Conservation (phyloP, 768 basidiomycete species). For the Lepiota brunneoincarnata region DNA sequence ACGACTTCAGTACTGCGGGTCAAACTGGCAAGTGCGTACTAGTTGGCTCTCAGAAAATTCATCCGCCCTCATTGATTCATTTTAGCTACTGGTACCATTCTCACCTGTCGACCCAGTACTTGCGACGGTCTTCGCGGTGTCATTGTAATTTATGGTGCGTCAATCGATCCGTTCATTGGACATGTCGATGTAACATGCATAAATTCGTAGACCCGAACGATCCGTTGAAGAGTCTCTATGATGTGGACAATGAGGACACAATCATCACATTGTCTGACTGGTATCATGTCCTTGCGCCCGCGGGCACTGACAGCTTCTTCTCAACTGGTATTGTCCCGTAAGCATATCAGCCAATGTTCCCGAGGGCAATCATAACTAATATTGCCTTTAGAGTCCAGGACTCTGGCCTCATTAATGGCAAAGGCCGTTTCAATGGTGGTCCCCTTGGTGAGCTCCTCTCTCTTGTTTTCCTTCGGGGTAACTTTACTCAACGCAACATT, state of each 20-base stretch:
- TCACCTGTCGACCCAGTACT: slow-evolving; percentile 21
- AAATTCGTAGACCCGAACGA: slow-evolving; percentile 10
- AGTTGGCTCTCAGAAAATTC: slow-evolving; percentile 31
- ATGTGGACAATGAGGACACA: slow-evolving; percentile 14
- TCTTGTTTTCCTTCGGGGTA: too few relatives aligned
- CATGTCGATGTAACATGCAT: not conserved
- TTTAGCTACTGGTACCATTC: slow-evolving; percentile 34
- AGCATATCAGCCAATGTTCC: not conserved
- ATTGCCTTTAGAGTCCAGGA: not conserved
- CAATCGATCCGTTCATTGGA: not conserved
- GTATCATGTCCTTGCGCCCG: slow-evolving; percentile 12
- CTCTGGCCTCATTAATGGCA: slow-evolving; percentile 19
- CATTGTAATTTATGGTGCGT: slow-evolving; percentile 15
- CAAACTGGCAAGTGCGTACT: slow-evolving; percentile 37
- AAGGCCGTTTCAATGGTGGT: slow-evolving; percentile 20
- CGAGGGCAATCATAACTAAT: not conserved
- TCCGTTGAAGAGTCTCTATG: slow-evolving; percentile 12
- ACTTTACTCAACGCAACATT: not conserved
- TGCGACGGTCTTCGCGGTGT: slow-evolving; percentile 13
- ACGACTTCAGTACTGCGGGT: slow-evolving; percentile 31
- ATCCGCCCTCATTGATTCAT: slow-evolving; percentile 32
- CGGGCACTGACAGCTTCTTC: not conserved
- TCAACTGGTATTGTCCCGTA: slow-evolving; percentile 9
- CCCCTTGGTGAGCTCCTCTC: slow-evolving; percentile 13
- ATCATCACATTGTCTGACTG: slow-evolving; percentile 15